A percentile compares a stretch with the other conserved stretches of the same genome.
phyloP scores from a whole-genome alignment of 192 early-diverging fungal genomes.

The Polychytrium aggregatum region DNA sequence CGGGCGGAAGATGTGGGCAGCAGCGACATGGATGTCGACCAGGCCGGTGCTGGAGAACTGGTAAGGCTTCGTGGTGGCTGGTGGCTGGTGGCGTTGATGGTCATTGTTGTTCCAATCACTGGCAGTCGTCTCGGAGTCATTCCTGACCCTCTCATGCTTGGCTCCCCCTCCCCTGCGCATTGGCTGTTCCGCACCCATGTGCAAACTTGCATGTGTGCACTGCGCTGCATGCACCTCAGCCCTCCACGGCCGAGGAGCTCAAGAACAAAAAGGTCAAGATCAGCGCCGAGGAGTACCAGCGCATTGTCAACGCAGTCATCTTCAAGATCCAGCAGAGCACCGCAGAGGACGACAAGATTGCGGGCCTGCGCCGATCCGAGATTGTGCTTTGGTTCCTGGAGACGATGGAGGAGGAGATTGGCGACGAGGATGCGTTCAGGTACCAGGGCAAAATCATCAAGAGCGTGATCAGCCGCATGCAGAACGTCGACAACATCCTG shows the following conservation, averaged over 20 bases:
- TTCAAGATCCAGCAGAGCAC: conserved; percentile 15
- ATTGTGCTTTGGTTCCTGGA: conserved; percentile 67
- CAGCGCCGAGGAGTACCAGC: conserved; percentile 33
- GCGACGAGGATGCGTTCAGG: conserved; percentile 46
- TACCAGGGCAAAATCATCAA: conserved; percentile 49
- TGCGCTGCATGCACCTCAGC: no score
- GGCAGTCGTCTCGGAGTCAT: not conserved
- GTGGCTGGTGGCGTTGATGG: not conserved
- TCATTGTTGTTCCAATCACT: not conserved
- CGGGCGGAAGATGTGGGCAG: conserved; percentile 18
- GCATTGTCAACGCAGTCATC: conserved; percentile 29
- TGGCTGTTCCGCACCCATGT: no score
- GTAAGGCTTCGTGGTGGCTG: conserved; percentile 26
- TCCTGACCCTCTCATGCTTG: no score
- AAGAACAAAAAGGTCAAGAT: conserved; percentile 19
- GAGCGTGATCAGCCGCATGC: conserved; percentile 55
- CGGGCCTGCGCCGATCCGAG: conserved; percentile 29
- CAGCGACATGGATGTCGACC: conserved; percentile 2
- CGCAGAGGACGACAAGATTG: conserved; percentile 1
- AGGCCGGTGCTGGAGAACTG: conserved; percentile 1
- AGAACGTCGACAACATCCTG: conserved; percentile 38
- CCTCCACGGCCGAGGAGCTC: not conserved
- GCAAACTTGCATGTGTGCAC: no score
- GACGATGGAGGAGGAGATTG: conserved; percentile 42
- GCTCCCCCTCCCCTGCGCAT: no score